Base-by-base conservation (phyloP, 805 yeast genomes). In the Maudiozyma pseudohumilis region DNA sequence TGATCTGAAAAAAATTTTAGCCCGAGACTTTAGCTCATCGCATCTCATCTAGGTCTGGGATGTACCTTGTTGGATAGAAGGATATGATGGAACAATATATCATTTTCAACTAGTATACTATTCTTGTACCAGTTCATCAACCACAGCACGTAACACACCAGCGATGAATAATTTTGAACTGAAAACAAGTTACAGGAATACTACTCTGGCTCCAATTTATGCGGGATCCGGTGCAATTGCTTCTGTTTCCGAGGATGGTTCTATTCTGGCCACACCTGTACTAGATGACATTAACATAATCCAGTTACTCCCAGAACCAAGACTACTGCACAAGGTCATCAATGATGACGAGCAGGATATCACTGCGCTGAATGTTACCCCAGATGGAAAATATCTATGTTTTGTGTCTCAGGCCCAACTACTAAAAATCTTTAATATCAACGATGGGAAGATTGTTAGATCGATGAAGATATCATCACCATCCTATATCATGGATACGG, bases 341-440 rank as follows among this genome's bases (percentile, higher is more conserved):
- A 96, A 95, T 23, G 96, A 69, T 43, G 75, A 89, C 55, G 95
- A 86, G 28, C 86, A 80, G 47, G 67, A 70, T 36, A 67, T 92
- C 32, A 85, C 96, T 0, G 77, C 83, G 5, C 58, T 92, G 30
- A 74, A 73, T 36, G 50, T 92, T 3, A 73, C 96, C 0, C 85
- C 94, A 2, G 86, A 87, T 55, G 92, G 85, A 1, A 50, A 60
- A 26, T 69, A 65, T 35, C 56, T 92, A 23, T 86, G 87, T 2
- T 75, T 78, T 15, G 75, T 84, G 10, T 81, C 95, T 0, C 86
- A 87, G 52, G 80, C 95, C 2, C 88, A 86, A 51, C 85, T 82
- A 55, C 68, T 92, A 47, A 72, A 80, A 37, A 69, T 88, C 1
- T 83, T 74, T 42, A 54, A 65, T 30, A 60, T 58, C 30, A 36